Conservation (phyloP, 2,329 filamentous ascomycete genomes). For the Colletotrichum sidae region DNA sequence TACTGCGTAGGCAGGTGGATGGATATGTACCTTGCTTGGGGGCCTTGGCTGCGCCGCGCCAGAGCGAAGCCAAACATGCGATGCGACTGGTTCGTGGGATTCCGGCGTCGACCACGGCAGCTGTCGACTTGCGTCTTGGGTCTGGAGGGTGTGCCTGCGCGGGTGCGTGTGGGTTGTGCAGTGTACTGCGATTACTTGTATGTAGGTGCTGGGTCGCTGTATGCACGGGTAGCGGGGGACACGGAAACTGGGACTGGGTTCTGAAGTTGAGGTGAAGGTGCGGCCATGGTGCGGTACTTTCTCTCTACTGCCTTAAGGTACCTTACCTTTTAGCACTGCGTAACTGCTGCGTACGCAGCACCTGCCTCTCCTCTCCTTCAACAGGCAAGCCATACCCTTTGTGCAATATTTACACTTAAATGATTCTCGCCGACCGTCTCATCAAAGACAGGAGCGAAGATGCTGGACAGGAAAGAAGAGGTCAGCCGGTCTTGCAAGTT, state of each 20-base stretch:
- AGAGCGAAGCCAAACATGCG: slow-evolving; percentile 29
- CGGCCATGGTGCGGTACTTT: too few relatives aligned
- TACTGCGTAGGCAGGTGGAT: slow-evolving; percentile 16
- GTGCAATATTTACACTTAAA: too few relatives aligned
- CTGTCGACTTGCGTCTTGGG: background rate
- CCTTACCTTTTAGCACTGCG: too few relatives aligned
- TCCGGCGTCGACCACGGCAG: slow-evolving; percentile 27
- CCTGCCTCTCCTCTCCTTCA: too few relatives aligned
- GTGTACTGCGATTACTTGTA: background rate
- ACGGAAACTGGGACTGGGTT: background rate
- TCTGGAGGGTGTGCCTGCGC: background rate
- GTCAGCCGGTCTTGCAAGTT: too few relatives aligned
- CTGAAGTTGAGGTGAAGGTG: too few relatives aligned
- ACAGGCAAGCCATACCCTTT: too few relatives aligned
- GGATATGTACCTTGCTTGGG: slow-evolving; percentile 20
- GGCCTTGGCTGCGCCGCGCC: slow-evolving; percentile 18
- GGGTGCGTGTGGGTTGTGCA: slow-evolving; percentile 23
- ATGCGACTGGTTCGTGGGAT: slow-evolving; percentile 37
- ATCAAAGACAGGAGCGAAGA: too few relatives aligned
- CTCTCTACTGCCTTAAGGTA: too few relatives aligned
- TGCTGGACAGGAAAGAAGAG: too few relatives aligned
- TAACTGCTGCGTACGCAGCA: too few relatives aligned
- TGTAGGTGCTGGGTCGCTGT: slow-evolving; percentile 20
- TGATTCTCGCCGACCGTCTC: too few relatives aligned
- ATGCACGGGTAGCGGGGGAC: slow-evolving; percentile 12